Evolutionary conservation across 257 asterid genomes (phyloP), one percentile per base, ranked within the genome.

Genomic region (Ajuga chamaepitys): DNA sequence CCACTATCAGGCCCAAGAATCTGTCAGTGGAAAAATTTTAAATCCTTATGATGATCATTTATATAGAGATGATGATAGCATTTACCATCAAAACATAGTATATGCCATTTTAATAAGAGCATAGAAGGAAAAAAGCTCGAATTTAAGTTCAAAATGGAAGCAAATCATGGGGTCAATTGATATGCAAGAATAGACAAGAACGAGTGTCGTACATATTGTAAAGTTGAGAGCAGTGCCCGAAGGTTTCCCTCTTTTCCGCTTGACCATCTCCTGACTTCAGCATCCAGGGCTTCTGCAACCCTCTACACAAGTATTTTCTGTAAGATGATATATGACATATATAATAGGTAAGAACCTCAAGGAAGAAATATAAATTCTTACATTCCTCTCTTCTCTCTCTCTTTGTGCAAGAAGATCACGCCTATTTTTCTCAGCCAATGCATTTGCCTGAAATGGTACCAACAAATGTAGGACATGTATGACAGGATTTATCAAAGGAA

Each of bases 231-330:
- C 86, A 91, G 78, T 59, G 98, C 96, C 51, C 98, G 89, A 44
- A 91, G 95, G 70, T 91, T 86, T 68, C 94, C 95, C 78, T 85
- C 95, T 77, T 92, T 92, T 70, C 97, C 97, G 68, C 80, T 81
- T 53, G 97, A 85, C 97, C 98, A 92, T 80, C 96, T 85, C 83
- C 79, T 92, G 67, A 89, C 89, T 74, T 92, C 98, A 82, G 80
- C 86, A 79, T 89, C 98, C 73, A 93, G 73, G 69, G 71, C 55
- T 78, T 87, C 97, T 9, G 97, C 87, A 48, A 87, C 81, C 73
- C 89, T 89, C 98, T 93, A 96, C 83, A 82, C 18, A 70, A 48
- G 62, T 59, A 62, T 35, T 51, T 74, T 59, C 45, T 30, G 24
- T 81, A 20, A 81, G 79, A 67, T 60, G 69, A 73, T 54, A 71